phyloP scores from a whole-genome alignment of 371 early-diverging fungal species.

The Syncephalastrum sp. region DNA sequence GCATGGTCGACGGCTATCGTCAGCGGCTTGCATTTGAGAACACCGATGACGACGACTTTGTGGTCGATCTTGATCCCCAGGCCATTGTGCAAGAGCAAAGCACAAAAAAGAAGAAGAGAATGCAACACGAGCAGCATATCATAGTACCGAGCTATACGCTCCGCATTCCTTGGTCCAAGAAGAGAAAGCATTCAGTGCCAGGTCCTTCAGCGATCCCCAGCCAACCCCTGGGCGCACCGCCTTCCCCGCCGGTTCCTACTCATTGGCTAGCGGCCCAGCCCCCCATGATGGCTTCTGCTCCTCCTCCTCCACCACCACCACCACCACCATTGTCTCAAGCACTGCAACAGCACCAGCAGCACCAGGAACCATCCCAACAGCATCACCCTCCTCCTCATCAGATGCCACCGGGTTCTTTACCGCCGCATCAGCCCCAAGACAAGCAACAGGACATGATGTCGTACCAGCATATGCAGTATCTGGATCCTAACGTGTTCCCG shows the following conservation, averaged over 20 bases:
- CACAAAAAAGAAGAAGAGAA: slow-evolving; percentile 11
- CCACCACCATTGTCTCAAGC: not conserved
- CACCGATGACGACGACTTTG: slow-evolving; percentile 6
- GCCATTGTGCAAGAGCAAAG: not conserved
- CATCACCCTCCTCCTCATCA: slow-evolving; percentile 22
- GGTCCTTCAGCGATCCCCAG: slow-evolving; percentile 10
- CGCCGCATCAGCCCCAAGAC: not conserved
- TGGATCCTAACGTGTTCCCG: not conserved
- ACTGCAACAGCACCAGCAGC: slow-evolving; percentile 9
- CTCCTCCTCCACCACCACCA: not conserved
- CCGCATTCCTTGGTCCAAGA: slow-evolving; percentile 3
- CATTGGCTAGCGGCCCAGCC: not conserved
- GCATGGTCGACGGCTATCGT: slow-evolving; percentile 30
- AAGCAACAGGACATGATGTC: slow-evolving; percentile 4
- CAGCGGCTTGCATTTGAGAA: slow-evolving; percentile 27
- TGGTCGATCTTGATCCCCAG: not conserved
- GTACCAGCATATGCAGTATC: slow-evolving; percentile 5
- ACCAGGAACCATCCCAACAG: slow-evolving; percentile 9
- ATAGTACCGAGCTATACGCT: slow-evolving; percentile 1
- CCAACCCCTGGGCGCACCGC: slow-evolving; percentile 4
- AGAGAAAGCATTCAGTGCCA: slow-evolving; percentile 2
- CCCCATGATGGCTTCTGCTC: slow-evolving; percentile 3
- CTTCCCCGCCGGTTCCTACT: not conserved
- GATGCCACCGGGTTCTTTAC: slow-evolving; percentile 4
- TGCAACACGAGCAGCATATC: slow-evolving; percentile 2